These are phyloP conservation scores for Myrica gale DNA, from an alignment of 306 rosid genomes.

Conservation along the genomic window DNA sequence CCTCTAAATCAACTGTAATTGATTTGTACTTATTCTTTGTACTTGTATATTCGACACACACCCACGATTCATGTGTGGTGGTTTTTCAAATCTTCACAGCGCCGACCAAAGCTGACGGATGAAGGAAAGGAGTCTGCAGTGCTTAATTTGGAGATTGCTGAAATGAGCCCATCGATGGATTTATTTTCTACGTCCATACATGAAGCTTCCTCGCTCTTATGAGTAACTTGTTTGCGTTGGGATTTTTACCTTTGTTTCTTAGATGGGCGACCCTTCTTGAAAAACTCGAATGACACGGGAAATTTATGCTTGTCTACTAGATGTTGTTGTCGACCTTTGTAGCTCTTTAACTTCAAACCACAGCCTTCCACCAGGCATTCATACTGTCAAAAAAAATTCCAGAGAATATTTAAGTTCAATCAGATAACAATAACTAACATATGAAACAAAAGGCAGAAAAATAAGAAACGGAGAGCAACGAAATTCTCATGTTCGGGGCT, in stretches of 20 bases:
- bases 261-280: constrained; percentile 62
- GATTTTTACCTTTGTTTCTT: constrained; percentile 69
- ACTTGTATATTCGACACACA: no score
- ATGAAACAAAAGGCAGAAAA: not conserved
- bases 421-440: no score
- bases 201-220: constrained; percentile 44
- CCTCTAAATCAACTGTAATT: no score
- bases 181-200: constrained; percentile 70
- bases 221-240: constrained; percentile 46
- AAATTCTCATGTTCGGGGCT: not conserved
- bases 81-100: not conserved
- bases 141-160: constrained; percentile 70
- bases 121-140: constrained; percentile 79
- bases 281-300: constrained; percentile 74
- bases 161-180: constrained; percentile 65
- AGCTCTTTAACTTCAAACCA: constrained; percentile 79
- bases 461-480: not conserved
- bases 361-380: constrained; percentile 92
- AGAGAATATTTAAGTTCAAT: not conserved
- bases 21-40: no score
- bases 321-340: constrained; percentile 77
- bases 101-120: constrained; percentile 86
- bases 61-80: no score
- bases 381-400: constrained; percentile 46
- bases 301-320: constrained; percentile 89